Percentiles rank a stretch among this genome's conserved stretches.
These are phyloP conservation scores for Coriolopsis trogii DNA, from an alignment of 1,284 basidiomycete species.

Conservation along the genomic window DNA sequence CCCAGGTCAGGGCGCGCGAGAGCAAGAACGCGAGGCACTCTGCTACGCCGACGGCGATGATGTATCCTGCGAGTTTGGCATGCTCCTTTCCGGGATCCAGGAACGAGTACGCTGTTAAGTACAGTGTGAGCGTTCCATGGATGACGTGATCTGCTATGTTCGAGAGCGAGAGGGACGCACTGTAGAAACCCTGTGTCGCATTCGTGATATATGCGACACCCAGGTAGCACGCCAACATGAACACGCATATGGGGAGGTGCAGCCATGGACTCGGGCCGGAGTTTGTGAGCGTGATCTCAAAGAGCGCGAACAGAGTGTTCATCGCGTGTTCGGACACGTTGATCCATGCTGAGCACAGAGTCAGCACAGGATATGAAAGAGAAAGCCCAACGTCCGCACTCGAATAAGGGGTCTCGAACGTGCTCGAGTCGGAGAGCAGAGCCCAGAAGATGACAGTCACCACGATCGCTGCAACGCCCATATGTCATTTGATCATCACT, in stretches of 20 bases:
- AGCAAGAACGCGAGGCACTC: constrained; percentile 29
- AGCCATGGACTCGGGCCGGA: constrained; percentile 54
- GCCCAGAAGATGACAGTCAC: constrained; percentile 73
- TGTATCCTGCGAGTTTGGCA: constrained; percentile 48
- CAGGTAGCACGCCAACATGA: constrained; percentile 60
- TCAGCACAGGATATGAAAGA: neutral
- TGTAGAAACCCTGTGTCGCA: constrained; percentile 61
- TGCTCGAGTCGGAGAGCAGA: constrained; percentile 47
- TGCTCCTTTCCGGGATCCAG: constrained; percentile 42
- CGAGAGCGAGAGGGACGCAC: constrained; percentile 41
- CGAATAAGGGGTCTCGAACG: constrained; percentile 42
- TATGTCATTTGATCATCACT: too few relatives aligned
- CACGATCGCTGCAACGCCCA: constrained; percentile 53
- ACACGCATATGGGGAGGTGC: constrained; percentile 47
- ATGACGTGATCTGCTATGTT: neutral
- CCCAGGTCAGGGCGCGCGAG: constrained; percentile 21
- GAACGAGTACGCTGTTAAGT: constrained; percentile 46
- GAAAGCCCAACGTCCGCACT: constrained; percentile 34
- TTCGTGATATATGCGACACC: constrained; percentile 68
- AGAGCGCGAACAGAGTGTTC: constrained; percentile 58
- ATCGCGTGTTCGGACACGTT: constrained; percentile 66
- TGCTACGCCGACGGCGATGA: constrained; percentile 30
- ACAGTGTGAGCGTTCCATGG: constrained; percentile 1
- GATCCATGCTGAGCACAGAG: constrained; percentile 47
- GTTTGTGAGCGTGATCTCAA: constrained; percentile 62